Percentiles rank a stretch among this genome's conserved stretches.
phyloP scores from a whole-genome alignment of 75 land plant species.

The Pseudotsuga menziesii region DNA sequence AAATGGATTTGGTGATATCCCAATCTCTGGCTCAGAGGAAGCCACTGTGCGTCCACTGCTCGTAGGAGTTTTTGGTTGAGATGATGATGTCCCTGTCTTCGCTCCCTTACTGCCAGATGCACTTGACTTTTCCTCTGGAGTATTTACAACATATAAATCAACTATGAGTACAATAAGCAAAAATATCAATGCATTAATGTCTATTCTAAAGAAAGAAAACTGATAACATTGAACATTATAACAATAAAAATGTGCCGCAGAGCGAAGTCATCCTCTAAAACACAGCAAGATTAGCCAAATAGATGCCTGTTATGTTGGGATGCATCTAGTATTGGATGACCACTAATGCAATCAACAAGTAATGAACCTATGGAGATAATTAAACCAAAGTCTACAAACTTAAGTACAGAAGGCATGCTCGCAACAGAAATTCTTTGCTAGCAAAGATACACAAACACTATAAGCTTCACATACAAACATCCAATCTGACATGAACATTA shows the following conservation, averaged over 20 bases:
- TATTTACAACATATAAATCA: neutral
- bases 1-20: conserved; percentile 55
- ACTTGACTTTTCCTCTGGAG: conserved; percentile 7
- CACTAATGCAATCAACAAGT: too few relatives aligned
- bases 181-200: neutral
- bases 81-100: neutral
- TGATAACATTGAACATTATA: neutral
- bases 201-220: neutral
- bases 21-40: conserved; percentile 5
- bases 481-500: neutral
- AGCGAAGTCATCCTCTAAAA: neutral
- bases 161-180: neutral
- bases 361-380: too few relatives aligned
- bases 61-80: conserved; percentile 4
- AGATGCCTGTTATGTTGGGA: neutral
- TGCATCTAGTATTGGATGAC: neutral
- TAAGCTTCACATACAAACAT: too few relatives aligned
- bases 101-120: neutral
- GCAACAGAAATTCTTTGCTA: too few relatives aligned
- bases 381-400: too few relatives aligned
- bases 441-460: too few relatives aligned
- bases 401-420: too few relatives aligned
- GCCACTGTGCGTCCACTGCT: neutral
- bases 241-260: neutral
- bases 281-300: neutral